Base-by-base conservation (phyloP, 78 protist species). In the Dictyostelium citrinum region DNA sequence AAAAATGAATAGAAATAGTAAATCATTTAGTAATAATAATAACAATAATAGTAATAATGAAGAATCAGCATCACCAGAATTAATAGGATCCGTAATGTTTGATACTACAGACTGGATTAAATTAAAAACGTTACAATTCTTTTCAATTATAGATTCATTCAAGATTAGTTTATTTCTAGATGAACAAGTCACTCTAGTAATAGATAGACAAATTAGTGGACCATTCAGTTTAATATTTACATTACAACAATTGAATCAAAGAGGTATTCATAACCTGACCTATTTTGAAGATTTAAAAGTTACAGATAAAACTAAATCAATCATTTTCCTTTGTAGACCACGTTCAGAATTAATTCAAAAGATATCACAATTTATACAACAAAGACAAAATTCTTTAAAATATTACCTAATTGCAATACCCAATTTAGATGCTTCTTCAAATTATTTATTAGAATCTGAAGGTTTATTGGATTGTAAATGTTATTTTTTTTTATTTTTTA, bases 401-500 rank as follows among this genome's bases (percentile, higher is more conserved):
- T 45, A 37, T n/a, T 46, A 27, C 46, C 17, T 77, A 20, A n/a
- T 77, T 14, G 61, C 82, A 45, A 24, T 77, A 9, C 82, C 82
- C 11, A 77, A 77, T 37, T 14, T 77, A 22, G 82, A 77, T 45
- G 24, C 43, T 12, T 24, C 67, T 11, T 77, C 55, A 22, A 77
- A 41, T 77, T 77, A 77, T 45, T 77, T 77, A 77, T 45, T 77
- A 45, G 82, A 77, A 77, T 27, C 45, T 9, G 82, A 39, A 45
- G 82, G 82, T 77, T 46, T 77, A 45, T 45, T 45, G 5, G 82
- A 45, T 77, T 27, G 58, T 77, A 39, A 22, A 35, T 39, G 9
- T 27, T 39, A 11, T 29, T 12, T 45, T 45, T 17, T n/a, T 60
- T 17, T 60, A 7, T 10, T 45, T 45, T 10, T 45, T 5, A 45